Evolutionary conservation across 352 stramenopile species (phyloP).

Genomic region (Phytopythium delawarense): DNA sequence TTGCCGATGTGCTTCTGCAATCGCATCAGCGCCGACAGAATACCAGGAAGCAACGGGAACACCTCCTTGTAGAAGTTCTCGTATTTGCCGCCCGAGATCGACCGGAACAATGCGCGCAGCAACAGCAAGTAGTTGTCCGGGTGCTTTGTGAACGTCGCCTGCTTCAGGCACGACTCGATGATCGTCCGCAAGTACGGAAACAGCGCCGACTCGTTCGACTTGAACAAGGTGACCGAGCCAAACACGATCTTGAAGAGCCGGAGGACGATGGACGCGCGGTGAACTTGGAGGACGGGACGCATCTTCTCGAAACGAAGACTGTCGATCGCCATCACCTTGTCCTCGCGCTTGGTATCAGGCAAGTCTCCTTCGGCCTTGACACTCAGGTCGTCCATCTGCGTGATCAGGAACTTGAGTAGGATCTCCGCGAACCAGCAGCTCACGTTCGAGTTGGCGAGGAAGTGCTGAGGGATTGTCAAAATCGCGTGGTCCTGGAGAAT

Average conservation of each 20-base stretch:
- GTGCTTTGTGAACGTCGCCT: conserved; percentile 88
- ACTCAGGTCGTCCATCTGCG: conserved; percentile 90
- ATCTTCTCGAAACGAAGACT: conserved; percentile 78
- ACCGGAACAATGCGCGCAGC: conserved; percentile 93
- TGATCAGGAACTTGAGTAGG: conserved; percentile 93
- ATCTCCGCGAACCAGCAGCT: conserved; percentile 94
- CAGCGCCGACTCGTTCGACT: conserved; percentile 94
- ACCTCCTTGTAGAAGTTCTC: conserved; percentile 98
- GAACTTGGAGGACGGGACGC: conserved; percentile 58
- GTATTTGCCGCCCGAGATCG: conserved; percentile 97
- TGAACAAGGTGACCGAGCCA: conserved; percentile 94
- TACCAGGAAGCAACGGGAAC: conserved; percentile 89
- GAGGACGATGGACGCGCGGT: conserved; percentile 86
- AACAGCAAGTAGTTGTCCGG: conserved; percentile 95
- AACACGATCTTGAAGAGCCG: conserved; percentile 96
- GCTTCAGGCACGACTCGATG: conserved; percentile 90
- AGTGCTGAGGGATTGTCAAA: conserved; percentile 93
- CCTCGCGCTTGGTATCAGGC: conserved; percentile 67
- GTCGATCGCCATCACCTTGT: conserved; percentile 74
- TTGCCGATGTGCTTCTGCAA: conserved; percentile 90
- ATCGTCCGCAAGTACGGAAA: conserved; percentile 93
- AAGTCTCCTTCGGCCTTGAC: conserved; percentile 75
- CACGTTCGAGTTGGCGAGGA: conserved; percentile 92
- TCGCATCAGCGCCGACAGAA: conserved; percentile 93
- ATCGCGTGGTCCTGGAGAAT: conserved; percentile 94